Base-by-base conservation (phyloP, 2,329 filamentous ascomycete species). In the Penicillium digitatum region DNA sequence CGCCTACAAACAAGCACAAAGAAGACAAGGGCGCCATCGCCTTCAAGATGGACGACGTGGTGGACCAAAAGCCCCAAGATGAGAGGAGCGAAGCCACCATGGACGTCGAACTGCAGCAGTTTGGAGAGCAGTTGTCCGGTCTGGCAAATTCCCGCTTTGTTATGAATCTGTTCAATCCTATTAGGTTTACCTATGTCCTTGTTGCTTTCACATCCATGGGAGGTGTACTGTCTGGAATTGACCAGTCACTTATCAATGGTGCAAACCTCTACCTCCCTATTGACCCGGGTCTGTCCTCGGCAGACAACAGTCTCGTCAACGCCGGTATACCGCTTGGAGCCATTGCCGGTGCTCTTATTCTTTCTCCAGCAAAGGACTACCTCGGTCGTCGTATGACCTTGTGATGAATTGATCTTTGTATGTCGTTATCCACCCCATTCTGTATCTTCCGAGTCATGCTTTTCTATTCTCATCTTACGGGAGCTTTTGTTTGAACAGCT, bases 171-270 rank as follows among this genome's bases (percentile, higher is more conserved):
- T 78, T 77, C 48, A 80, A 87, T 67, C 84, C 85, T 0, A 81
- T 77, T 50, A 72, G 84, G 65, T 90, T 88, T 69, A 89, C 86
- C 26, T 87, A 81, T 76, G 72, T 87, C 16, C 78, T 88, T 14
- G 85, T 88, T 42, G 83, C 79, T 1, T 89, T 89, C 62, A 87
- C 87, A n/a, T 87, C 84, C 16, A 87, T 89, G 84, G 87, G 87
- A 47, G 87, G 87, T 67, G 75, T 90, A 22, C 80, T 89, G 0
- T 88, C 85, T 1, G 87, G 87, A 57, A 78, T 90, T 20, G 87
- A 90, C 66, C 87, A 90, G 72, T 87, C 83, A 43, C 76, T 89
- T 53, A 90, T 90, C 64, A 86, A 82, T 12, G 87, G 87, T 49
- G 87, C 87, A 50, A 73, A 72, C 64, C 75, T 89, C 4, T 87